A percentile compares a stretch with the other conserved stretches of the same genome.
These are phyloP conservation scores for Ilyonectria sp. DNA, from an alignment of 2,329 filamentous ascomycete species.

Conservation along the genomic window DNA sequence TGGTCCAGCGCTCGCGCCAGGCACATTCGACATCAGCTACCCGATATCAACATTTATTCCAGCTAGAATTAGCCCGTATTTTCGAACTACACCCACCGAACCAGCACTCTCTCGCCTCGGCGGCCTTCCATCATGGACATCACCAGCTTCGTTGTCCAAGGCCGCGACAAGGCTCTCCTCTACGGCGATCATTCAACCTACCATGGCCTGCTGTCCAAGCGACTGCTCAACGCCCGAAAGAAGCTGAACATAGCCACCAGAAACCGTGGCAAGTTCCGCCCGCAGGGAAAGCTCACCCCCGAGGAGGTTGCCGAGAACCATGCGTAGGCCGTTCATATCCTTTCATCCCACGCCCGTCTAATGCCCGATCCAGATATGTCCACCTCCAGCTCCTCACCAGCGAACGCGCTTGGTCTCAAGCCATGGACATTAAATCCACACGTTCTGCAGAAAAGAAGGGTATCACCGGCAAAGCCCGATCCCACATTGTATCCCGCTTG, in stretches of 20 bases:
- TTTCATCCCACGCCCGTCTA: conserved; percentile 25
- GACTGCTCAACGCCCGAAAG: conserved; percentile 86
- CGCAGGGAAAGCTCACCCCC: conserved; percentile 79
- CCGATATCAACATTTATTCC: background rate
- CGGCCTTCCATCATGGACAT: conserved; percentile 80
- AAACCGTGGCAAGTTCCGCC: conserved; percentile 88
- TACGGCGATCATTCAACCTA: conserved; percentile 93
- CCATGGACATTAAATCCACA: conserved; percentile 91
- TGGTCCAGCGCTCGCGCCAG: conserved; percentile 17
- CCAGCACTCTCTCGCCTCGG: background rate
- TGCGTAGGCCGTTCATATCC: conserved; percentile 71
- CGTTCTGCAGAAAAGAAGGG: conserved; percentile 86
- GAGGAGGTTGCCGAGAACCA: conserved; percentile 81
- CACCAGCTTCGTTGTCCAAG: conserved; percentile 84
- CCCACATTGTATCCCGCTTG: conserved; percentile 90
- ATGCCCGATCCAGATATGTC: conserved; percentile 71
- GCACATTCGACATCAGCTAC: conserved; percentile 2
- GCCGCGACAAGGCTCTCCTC: conserved; percentile 86
- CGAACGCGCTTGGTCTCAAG: conserved; percentile 95
- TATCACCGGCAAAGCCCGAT: conserved; percentile 83
- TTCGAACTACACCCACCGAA: background rate
- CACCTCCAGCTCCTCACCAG: conserved; percentile 87
- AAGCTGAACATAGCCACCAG: conserved; percentile 87
- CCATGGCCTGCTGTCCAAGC: conserved; percentile 82
- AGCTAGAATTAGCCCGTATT: conserved; percentile 7